A percentile compares a stretch with the other conserved stretches of the same genome.
These are phyloP conservation scores for Corniculantispora saksenae DNA, from an alignment of 2,329 filamentous ascomycete species.

Conservation along the genomic window DNA sequence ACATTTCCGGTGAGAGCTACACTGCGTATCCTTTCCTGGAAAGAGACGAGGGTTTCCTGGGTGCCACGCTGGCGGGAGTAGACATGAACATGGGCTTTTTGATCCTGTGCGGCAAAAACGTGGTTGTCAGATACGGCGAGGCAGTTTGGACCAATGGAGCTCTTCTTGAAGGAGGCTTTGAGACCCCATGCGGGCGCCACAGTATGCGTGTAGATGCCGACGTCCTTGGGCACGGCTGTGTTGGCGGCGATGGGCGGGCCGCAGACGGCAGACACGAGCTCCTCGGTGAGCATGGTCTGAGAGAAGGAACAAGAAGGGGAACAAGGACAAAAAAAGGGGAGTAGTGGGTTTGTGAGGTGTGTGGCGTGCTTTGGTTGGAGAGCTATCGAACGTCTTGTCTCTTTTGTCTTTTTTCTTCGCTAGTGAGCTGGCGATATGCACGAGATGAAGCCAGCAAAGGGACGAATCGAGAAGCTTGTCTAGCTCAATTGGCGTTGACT, in stretches of 20 bases:
- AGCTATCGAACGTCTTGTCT: background rate
- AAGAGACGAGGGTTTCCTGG: constrained; percentile 85
- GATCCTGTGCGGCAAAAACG: constrained; percentile 86
- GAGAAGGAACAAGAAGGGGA: background rate
- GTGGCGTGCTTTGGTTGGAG: background rate
- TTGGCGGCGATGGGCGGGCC: constrained; percentile 61
- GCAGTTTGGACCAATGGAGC: constrained; percentile 74
- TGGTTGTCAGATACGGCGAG: constrained; percentile 80
- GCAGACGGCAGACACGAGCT: constrained; percentile 59
- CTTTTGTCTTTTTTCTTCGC: too few species aligned
- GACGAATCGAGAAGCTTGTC: background rate
- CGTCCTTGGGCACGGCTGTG: constrained; percentile 70
- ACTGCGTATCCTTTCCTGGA: constrained; percentile 82
- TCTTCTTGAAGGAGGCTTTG: constrained; percentile 86
- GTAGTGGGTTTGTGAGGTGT: background rate
- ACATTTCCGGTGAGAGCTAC: constrained; percentile 72
- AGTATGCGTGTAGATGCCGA: constrained; percentile 83
- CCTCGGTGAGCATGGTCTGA: constrained; percentile 58
- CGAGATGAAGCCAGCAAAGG: background rate
- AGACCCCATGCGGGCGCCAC: constrained; percentile 76
- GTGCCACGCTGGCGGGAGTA: constrained; percentile 82
- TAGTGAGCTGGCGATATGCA: background rate
- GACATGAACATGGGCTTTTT: constrained; percentile 90
- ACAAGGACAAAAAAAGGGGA: background rate
- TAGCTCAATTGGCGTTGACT: constrained; percentile 5